These are phyloP conservation scores for Chrysochromulina tobinii DNA, from an alignment of 78 protist species.

Conservation along the genomic window DNA sequence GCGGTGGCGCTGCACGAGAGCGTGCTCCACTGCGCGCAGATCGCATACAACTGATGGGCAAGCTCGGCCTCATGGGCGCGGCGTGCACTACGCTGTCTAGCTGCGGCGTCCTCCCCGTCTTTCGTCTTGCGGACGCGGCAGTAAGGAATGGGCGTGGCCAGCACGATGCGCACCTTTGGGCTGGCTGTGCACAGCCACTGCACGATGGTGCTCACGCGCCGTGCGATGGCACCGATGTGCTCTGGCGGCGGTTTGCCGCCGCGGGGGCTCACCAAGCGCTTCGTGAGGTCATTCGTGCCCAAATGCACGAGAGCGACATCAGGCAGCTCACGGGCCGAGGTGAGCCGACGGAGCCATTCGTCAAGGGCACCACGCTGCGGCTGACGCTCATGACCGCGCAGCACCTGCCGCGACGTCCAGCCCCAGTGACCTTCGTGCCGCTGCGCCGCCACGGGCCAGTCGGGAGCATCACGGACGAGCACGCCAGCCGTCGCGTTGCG, in stretches of 20 bases:
- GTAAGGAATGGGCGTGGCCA: not conserved
- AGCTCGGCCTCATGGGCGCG: not conserved
- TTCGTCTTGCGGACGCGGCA: not conserved
- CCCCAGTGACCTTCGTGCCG: conserved; percentile 20
- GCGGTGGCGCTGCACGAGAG: not conserved
- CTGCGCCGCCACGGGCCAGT: conserved; percentile 16
- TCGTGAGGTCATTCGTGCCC: conserved; percentile 5
- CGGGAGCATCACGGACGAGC: not conserved
- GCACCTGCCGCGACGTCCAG: not conserved
- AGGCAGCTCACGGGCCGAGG: not conserved
- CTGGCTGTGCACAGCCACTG: not conserved
- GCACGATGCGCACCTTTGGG: not conserved
- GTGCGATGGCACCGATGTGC: not conserved
- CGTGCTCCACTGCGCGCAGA: not conserved
- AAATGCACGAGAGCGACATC: not conserved
- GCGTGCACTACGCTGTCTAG: not conserved
- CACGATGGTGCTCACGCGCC: not conserved
- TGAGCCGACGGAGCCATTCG: not conserved
- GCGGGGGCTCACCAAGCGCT: not conserved
- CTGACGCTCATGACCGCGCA: not conserved
- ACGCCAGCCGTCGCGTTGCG: not conserved
- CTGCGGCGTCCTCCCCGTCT: too few species aligned
- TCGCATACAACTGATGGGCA: not conserved
- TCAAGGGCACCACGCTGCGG: not conserved
- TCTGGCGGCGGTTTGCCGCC: too few species aligned